phyloP scores from a whole-genome alignment of 202 grass and related monocot species.

The Saccharum hybrid region DNA sequence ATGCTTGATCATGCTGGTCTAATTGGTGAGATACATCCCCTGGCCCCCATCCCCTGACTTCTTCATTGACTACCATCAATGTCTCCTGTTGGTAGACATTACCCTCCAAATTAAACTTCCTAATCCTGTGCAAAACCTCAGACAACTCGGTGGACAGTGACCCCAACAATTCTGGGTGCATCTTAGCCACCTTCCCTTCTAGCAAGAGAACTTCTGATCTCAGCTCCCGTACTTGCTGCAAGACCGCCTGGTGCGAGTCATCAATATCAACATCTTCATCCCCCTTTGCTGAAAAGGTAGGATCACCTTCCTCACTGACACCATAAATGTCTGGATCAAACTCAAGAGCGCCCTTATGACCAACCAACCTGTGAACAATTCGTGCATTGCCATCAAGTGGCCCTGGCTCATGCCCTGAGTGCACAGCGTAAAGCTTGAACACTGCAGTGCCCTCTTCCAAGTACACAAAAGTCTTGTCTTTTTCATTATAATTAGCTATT shows the following conservation, averaged over 20 bases:
- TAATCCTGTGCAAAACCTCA: conserved; percentile 81
- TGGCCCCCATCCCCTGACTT: conserved; percentile 64
- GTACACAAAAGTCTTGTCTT: conserved; percentile 97
- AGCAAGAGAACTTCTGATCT: conserved; percentile 61
- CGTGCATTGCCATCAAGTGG: conserved; percentile 96
- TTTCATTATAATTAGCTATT: conserved; percentile 96
- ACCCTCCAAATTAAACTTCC: conserved; percentile 64
- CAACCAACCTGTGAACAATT: conserved; percentile 92
- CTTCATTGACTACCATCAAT: conserved; percentile 65
- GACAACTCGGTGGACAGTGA: conserved; percentile 69
- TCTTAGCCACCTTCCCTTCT: conserved; percentile 79
- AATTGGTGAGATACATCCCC: conserved; percentile 58
- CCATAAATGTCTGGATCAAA: conserved; percentile 88
- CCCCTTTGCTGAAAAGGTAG: conserved; percentile 55
- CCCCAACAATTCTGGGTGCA: conserved; percentile 65
- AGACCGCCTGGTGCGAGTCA: conserved; percentile 62
- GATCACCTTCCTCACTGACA: conserved; percentile 66
- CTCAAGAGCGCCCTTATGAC: conserved; percentile 80
- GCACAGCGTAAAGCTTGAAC: conserved; percentile 94
- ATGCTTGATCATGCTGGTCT: conserved; percentile 61
- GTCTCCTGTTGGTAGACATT: conserved; percentile 65
- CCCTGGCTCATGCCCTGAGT: conserved; percentile 91
- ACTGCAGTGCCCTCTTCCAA: conserved; percentile 91
- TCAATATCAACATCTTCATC: conserved; percentile 56
- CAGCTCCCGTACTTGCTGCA: conserved; percentile 77